Percentiles rank a stretch among this genome's conserved stretches.
Conservation (phyloP, 1,139 yeast genomes). For the Trichomonascaceae sp. region DNA sequence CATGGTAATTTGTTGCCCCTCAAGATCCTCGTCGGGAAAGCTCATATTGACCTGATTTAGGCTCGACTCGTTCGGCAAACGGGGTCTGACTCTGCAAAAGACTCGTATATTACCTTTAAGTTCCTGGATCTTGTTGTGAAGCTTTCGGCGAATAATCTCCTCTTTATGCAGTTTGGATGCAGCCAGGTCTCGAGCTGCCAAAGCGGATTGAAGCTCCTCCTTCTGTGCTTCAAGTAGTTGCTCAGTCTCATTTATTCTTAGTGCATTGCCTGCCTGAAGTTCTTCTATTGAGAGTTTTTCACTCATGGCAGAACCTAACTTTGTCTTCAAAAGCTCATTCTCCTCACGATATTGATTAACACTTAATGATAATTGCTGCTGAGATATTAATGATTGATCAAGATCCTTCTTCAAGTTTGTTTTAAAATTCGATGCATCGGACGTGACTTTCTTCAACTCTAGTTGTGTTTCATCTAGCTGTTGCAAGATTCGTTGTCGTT, state of each 20-base stretch:
- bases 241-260: neutral
- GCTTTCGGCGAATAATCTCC: slow-evolving; percentile 51
- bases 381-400: neutral
- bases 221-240: neutral
- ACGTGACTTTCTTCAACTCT: slow-evolving; percentile 1
- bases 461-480: slow-evolving; percentile 9
- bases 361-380: neutral
- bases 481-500: slow-evolving; percentile 18
- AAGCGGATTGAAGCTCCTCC: slow-evolving; percentile 15
- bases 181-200: slow-evolving; percentile 20
- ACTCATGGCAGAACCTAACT: slow-evolving; percentile 8
- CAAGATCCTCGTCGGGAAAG: slow-evolving; percentile 50
- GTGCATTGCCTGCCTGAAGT: slow-evolving; percentile 9
- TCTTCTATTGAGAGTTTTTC: slow-evolving; percentile 26
- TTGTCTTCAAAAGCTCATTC: neutral
- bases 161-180: slow-evolving; percentile 39
- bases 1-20: slow-evolving; percentile 37
- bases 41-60: slow-evolving; percentile 35
- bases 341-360: neutral
- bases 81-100: slow-evolving; percentile 78
- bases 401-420: neutral
- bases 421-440: neutral
- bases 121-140: slow-evolving; percentile 77
- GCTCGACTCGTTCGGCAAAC: slow-evolving; percentile 22
- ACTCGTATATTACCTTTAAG: slow-evolving; percentile 90